These are phyloP conservation scores for Claviceps sp. DNA, from an alignment of 2,329 filamentous ascomycete genomes.

Conservation along the genomic window DNA sequence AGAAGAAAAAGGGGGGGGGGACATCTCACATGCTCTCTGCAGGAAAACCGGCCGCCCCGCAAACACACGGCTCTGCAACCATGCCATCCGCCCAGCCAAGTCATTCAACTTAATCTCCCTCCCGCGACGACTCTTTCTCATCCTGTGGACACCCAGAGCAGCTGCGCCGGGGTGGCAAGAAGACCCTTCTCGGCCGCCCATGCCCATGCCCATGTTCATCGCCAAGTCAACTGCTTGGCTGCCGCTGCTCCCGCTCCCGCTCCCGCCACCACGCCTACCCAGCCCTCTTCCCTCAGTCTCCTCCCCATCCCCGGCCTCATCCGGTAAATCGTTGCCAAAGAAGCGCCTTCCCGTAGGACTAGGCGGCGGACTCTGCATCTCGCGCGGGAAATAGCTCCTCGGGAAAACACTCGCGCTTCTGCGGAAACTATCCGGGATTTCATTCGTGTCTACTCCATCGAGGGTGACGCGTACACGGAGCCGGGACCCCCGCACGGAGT, in stretches of 20 bases:
- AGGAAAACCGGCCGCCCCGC: constrained; percentile 75
- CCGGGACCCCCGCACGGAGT: constrained; percentile 65
- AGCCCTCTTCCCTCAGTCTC: constrained; percentile 34
- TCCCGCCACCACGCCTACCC: constrained; percentile 17
- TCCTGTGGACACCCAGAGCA: constrained; percentile 62
- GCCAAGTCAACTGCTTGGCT: constrained; percentile 45
- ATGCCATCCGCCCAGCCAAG: constrained; percentile 87
- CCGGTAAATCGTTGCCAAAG: constrained; percentile 52
- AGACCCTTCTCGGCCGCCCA: too few relatives aligned
- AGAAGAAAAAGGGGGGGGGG: neutral
- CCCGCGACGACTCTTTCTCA: constrained; percentile 53
- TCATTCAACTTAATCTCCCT: constrained; percentile 91
- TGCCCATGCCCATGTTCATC: constrained; percentile 18
- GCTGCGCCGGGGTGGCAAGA: constrained; percentile 38
- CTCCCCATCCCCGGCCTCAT: constrained; percentile 18
- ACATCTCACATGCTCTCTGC: constrained; percentile 68
- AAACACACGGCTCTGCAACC: constrained; percentile 89
- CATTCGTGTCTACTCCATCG: constrained; percentile 86
- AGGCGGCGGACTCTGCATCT: constrained; percentile 79
- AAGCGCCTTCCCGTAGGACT: constrained; percentile 63
- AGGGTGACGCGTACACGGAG: constrained; percentile 84
- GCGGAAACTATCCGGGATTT: constrained; percentile 92
- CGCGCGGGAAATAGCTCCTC: constrained; percentile 79
- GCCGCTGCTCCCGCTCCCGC: constrained; percentile 15
- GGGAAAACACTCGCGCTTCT: constrained; percentile 83